phyloP scores from a whole-genome alignment of 441 rosid species.

The Euphorbia celastroides region DNA sequence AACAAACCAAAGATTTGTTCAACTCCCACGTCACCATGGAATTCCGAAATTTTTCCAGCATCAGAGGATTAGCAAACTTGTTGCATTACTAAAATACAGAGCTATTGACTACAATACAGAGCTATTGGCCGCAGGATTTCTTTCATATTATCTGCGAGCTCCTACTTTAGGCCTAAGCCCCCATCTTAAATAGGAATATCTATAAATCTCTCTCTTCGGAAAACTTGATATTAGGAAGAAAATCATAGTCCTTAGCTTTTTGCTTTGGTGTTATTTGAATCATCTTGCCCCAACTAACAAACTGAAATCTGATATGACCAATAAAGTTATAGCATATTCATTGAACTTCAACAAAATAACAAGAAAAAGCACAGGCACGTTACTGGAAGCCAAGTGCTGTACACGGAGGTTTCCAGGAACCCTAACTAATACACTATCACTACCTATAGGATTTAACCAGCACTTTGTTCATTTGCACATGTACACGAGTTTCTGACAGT shows the following conservation, averaged over 20 bases:
- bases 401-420: not conserved
- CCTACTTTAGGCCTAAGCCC: not conserved
- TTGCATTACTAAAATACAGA: not conserved
- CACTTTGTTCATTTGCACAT: not conserved
- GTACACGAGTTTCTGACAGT: no score
- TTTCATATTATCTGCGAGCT: not conserved
- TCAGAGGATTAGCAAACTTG: not conserved
- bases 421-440: not conserved
- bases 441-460: not conserved
- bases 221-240: not conserved
- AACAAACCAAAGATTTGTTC: not conserved
- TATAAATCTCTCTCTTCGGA: not conserved
- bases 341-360: not conserved
- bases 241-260: not conserved
- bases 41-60: not conserved
- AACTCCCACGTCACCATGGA: not conserved
- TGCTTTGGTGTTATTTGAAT: not conserved
- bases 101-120: not conserved
- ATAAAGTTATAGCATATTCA: not conserved
- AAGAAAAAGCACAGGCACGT: not conserved
- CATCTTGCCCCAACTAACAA: not conserved
- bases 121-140: not conserved
- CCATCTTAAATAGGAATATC: not conserved
- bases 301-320: not conserved
- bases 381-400: not conserved